Conservation (phyloP, 192 early-diverging fungal genomes). For the Fimicolochytrium jonesii region DNA sequence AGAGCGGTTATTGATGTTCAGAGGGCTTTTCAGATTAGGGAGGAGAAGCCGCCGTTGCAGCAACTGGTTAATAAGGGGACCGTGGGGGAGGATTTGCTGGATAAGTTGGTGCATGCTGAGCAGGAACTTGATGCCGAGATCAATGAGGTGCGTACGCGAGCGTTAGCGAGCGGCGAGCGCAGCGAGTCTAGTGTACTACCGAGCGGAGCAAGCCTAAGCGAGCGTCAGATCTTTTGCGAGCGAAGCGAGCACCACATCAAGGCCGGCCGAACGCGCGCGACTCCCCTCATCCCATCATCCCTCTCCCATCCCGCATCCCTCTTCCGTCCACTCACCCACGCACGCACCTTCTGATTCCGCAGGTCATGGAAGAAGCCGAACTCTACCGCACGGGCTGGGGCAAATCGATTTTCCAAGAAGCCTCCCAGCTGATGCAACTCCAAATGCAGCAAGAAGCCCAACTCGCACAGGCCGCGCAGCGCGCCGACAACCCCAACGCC, state of each 20-base stretch:
- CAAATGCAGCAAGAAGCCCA: constrained; percentile 59
- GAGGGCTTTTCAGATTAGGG: constrained; percentile 66
- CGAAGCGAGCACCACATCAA: no score
- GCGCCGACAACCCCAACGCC: not conserved
- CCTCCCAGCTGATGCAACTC: constrained; percentile 70
- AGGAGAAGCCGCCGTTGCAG: constrained; percentile 73
- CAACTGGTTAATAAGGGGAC: constrained; percentile 72
- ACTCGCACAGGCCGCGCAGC: constrained; percentile 32
- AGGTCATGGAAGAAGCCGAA: constrained; percentile 77
- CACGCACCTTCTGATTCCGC: not conserved
- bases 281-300: no score
- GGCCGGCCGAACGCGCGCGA: no score
- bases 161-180: no score
- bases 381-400: constrained; percentile 77
- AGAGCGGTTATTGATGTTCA: constrained; percentile 77
- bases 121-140: constrained; percentile 74
- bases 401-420: constrained; percentile 75
- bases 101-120: constrained; percentile 71
- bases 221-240: no score
- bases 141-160: constrained; percentile 54
- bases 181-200: no score
- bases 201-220: no score
- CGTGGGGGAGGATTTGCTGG: constrained; percentile 79
- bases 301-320: no score
- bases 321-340: no score